Evolutionary conservation across 192 early-diverging fungal genomes (phyloP).

Genomic region (Entophlyctis luteolus): DNA sequence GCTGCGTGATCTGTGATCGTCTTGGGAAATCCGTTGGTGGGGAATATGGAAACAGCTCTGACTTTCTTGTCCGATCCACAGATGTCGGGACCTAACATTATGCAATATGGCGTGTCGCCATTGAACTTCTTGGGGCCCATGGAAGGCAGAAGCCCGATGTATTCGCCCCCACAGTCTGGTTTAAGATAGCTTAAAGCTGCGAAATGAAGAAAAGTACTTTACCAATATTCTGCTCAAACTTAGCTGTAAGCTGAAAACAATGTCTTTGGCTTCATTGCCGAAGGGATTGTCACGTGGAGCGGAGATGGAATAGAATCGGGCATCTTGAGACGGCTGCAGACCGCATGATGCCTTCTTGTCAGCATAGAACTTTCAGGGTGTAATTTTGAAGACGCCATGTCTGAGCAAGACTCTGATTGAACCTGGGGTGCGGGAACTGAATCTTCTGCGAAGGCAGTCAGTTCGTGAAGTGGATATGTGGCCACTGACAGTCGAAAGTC

Average conservation of each 20-base stretch:
- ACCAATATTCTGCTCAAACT: conserved; percentile 78
- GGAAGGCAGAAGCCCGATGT: conserved; percentile 82
- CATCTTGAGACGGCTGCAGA: conserved; percentile 76
- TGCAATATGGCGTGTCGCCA: conserved; percentile 67
- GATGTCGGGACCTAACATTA: conserved; percentile 58
- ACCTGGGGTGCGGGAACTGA: conserved; percentile 60
- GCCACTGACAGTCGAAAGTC: conserved; percentile 67
- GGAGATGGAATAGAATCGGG: conserved; percentile 80
- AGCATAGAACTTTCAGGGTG: conserved; percentile 69
- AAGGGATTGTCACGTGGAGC: conserved; percentile 68
- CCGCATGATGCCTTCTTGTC: conserved; percentile 65
- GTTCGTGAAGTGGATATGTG: background rate
- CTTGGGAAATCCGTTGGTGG: too few relatives aligned
- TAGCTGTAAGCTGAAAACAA: conserved; percentile 88
- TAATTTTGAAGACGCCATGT: conserved; percentile 73
- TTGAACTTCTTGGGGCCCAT: conserved; percentile 74
- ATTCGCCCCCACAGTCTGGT: conserved; percentile 84
- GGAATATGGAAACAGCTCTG: background rate
- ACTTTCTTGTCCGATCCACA: conserved; percentile 45
- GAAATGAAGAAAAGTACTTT: background rate
- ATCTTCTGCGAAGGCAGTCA: conserved; percentile 13
- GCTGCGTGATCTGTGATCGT: conserved; percentile 42
- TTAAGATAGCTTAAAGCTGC: background rate
- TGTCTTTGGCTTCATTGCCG: conserved; percentile 77
- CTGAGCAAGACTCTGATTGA: conserved; percentile 56